phyloP scores from a whole-genome alignment of 2,329 filamentous ascomycete species.

The Colletotrichum horii region DNA sequence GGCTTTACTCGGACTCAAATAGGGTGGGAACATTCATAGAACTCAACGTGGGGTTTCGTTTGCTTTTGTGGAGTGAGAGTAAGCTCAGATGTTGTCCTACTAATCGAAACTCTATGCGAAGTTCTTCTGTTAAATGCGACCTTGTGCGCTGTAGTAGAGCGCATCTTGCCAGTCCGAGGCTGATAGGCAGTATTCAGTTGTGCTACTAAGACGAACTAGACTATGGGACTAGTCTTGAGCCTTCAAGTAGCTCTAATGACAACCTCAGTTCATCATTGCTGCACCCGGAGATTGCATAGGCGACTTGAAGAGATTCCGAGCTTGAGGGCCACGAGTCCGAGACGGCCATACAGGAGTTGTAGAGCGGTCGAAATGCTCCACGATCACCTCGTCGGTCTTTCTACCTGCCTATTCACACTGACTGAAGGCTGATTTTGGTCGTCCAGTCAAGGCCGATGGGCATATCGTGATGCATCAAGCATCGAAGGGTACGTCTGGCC shows the following conservation, averaged over 20 bases:
- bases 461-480: not conserved
- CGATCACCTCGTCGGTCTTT: not conserved
- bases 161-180: not conserved
- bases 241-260: too few species aligned
- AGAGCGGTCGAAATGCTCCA: not conserved
- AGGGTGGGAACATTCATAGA: not conserved
- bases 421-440: not conserved
- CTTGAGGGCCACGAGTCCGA: not conserved
- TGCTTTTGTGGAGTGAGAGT: not conserved
- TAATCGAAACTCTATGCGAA: not conserved
- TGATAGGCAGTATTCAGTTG: fast-evolving
- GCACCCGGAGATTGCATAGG: not conserved
- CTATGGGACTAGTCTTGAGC: not conserved
- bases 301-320: not conserved
- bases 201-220: not conserved
- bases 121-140: not conserved
- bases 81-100: not conserved
- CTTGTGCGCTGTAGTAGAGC: not conserved
- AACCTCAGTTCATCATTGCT: not conserved
- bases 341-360: not conserved
- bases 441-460: not conserved
- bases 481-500: too few species aligned
- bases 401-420: not conserved
- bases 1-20: not conserved
- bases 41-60: not conserved